These are phyloP conservation scores for Keqinozyma sinolaborantium DNA, from an alignment of 1,139 yeast species.

Conservation along the genomic window DNA sequence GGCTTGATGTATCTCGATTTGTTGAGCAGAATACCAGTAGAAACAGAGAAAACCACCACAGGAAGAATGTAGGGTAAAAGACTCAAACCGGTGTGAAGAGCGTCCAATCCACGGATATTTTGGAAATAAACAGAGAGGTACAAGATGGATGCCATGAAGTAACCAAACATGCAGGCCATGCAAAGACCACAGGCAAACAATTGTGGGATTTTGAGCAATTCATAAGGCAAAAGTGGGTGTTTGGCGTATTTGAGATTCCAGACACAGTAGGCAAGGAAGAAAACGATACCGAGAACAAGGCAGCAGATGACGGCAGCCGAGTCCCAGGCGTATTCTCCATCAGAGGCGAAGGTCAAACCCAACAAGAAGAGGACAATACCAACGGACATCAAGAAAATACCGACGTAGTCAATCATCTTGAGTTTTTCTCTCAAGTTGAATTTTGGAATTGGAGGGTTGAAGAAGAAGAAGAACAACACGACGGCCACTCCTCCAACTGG, in stretches of 20 bases:
- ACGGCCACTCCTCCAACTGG: slow-evolving; percentile 36
- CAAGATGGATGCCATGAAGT: slow-evolving; percentile 22
- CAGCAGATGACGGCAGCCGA: slow-evolving; percentile 45
- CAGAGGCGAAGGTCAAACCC: slow-evolving; percentile 38
- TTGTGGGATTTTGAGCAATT: slow-evolving; percentile 20
- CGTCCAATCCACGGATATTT: slow-evolving; percentile 25
- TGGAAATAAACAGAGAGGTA: slow-evolving; percentile 37
- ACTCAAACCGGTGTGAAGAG: slow-evolving; percentile 38
- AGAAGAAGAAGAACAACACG: slow-evolving; percentile 20
- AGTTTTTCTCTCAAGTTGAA: slow-evolving; percentile 24
- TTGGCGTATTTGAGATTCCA: slow-evolving; percentile 26
- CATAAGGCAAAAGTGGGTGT: slow-evolving; percentile 25
- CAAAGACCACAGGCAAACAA: slow-evolving; percentile 19
- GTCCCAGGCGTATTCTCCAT: slow-evolving; percentile 47
- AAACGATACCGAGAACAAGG: slow-evolving; percentile 41
- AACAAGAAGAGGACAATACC: slow-evolving; percentile 41
- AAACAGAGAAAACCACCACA: slow-evolving; percentile 17
- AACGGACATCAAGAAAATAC: slow-evolving; percentile 42
- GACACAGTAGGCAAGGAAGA: slow-evolving; percentile 14
- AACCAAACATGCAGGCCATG: slow-evolving; percentile 19
- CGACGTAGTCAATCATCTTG: slow-evolving; percentile 45
- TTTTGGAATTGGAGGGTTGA: slow-evolving; percentile 31
- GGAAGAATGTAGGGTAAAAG: slow-evolving; percentile 34
- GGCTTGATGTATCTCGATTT: slow-evolving; percentile 19
- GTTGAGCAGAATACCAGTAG: slow-evolving; percentile 17